Evolutionary conservation across 1,284 basidiomycete genomes (phyloP), one percentile per base, ranked within the genome.

Genomic region (Butyriboletus appendiculatus): DNA sequence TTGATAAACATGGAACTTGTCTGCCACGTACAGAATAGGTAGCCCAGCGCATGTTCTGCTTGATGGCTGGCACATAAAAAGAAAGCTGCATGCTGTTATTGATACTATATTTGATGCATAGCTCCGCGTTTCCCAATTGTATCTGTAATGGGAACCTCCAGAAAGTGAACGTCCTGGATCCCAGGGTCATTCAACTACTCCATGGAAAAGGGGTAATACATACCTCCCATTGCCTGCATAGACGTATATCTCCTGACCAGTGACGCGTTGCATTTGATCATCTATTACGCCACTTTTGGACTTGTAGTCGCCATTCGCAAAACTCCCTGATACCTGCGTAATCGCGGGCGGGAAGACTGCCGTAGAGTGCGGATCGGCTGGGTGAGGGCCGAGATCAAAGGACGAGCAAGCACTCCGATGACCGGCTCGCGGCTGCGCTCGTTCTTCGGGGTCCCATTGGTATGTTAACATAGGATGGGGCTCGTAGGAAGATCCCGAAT

Each of bases 111-210:
- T 76, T 78, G 44, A 97, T 80, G n/a, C 79, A 75, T 80, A 93
- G 91, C 73, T 96, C 92, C 35, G 78, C 73, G 9, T 78, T 72
- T 5, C 81, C 78, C 9, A 98, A 71, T 6, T 92, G 93, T 52
- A 99, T 81, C 61, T 90, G 84, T 52, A 98, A 84, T 69, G 90
- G 81, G 77, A 98, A 98, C 50, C 97, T 81, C 92, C 94, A 98
- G 75, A 99, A 99, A 1, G 92, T 94, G 67, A 82, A 93, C 0
- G 89, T 88, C 15, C 92, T 90, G 42, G 30, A 49, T 11, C 26
- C 26, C 14, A 45, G 15, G 2, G 30, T 59, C 43, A 57, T 44
- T 45, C 15, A 32, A 33, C 24, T 6, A 2, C 8, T 20, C 22
- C 22, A 38, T 6, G 16, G 20, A 32, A 41, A 15, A 4, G 14